A percentile compares a stretch with the other conserved stretches of the same genome.
Conservation (phyloP, 2,329 filamentous ascomycete species). For the Drechslera avenae region DNA sequence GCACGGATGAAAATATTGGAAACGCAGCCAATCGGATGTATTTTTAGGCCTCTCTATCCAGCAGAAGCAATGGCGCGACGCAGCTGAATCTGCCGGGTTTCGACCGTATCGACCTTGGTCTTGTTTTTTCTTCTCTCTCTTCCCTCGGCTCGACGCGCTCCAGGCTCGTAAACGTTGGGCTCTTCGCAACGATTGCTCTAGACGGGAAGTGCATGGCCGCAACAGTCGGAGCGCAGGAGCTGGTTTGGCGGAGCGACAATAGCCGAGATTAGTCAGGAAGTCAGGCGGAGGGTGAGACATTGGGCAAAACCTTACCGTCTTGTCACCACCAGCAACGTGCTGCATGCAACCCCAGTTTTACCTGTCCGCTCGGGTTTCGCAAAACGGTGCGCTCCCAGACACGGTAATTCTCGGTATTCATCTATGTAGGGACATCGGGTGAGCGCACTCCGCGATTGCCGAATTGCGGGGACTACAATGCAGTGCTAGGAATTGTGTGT, state of each 20-base stretch:
- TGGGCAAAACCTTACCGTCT: conserved; percentile 15
- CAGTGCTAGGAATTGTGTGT: conserved; percentile 31
- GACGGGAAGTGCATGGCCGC: conserved; percentile 20
- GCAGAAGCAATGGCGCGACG: conserved; percentile 5
- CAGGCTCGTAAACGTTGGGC: conserved; percentile 1
- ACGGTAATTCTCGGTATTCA: conserved; percentile 1
- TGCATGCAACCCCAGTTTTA: conserved; percentile 16
- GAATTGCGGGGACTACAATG: conserved; percentile 37
- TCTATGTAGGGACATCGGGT: neutral
- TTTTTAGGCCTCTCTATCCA: neutral
- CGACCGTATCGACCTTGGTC: neutral
- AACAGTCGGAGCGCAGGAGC: conserved; percentile 23
- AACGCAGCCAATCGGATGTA: conserved; percentile 18
- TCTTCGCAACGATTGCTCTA: neutral
- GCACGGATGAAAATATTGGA: neutral
- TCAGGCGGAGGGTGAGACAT: conserved; percentile 15
- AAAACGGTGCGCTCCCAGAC: conserved; percentile 2
- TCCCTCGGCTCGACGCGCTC: conserved; percentile 8
- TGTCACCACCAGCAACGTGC: conserved; percentile 18
- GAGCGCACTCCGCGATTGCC: conserved; percentile 23
- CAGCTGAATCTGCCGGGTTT: conserved; percentile 9
- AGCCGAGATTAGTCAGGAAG: conserved; percentile 34
- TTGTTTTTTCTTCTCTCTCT: too few species aligned
- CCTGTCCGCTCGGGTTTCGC: conserved; percentile 3
- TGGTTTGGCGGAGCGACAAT: conserved; percentile 27